Percentiles rank a stretch among this genome's conserved stretches.
These are phyloP conservation scores for Actinomortierella ambigua DNA, from an alignment of 371 early-diverging fungal genomes.

Conservation along the genomic window DNA sequence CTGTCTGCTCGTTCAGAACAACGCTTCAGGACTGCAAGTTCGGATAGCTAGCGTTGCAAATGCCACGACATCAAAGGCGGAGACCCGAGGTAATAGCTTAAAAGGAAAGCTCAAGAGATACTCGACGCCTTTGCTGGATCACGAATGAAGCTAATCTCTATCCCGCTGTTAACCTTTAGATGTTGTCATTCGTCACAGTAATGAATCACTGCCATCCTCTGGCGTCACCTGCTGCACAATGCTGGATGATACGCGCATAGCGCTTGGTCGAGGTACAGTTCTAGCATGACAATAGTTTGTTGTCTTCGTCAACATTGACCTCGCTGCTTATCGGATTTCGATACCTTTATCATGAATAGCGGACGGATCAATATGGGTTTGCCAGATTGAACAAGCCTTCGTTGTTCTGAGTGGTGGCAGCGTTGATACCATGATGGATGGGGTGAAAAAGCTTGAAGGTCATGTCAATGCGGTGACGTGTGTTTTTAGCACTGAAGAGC, in stretches of 20 bases:
- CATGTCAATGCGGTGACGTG: constrained; percentile 63
- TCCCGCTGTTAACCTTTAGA: no score
- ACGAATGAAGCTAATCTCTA: no score
- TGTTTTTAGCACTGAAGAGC: constrained; percentile 58
- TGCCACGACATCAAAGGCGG: no score
- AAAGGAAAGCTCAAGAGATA: no score
- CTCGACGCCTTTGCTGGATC: no score
- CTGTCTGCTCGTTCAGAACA: no score
- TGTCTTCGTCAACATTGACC: background rate
- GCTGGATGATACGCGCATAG: constrained; percentile 57
- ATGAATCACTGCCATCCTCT: constrained; percentile 11
- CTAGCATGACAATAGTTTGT: constrained; percentile 5
- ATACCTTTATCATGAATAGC: constrained; percentile 34
- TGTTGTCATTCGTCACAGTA: background rate
- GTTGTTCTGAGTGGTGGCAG: constrained; percentile 42
- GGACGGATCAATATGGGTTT: constrained; percentile 57
- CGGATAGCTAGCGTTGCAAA: no score
- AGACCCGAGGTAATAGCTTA: no score
- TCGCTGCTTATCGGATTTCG: background rate
- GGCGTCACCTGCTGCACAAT: constrained; percentile 55
- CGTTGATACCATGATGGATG: constrained; percentile 28
- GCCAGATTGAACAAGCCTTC: constrained; percentile 53
- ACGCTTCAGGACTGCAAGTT: no score
- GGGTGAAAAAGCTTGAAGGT: constrained; percentile 47
- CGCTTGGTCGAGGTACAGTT: constrained; percentile 58